phyloP scores from a whole-genome alignment of 1,284 basidiomycete species.

The Leccinum laetum region DNA sequence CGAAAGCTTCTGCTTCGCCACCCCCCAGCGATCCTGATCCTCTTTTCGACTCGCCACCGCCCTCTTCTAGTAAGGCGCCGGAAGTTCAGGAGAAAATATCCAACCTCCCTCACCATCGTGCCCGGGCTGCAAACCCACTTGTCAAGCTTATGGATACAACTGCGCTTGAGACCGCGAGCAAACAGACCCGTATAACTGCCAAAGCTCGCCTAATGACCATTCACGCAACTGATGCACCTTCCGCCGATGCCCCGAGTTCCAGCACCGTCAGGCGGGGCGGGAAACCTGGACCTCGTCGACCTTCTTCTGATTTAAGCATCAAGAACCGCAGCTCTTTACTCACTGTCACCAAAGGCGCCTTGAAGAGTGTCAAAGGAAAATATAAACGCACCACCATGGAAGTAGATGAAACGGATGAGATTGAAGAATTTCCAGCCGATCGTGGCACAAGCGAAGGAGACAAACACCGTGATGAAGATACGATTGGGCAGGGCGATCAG shows the following conservation, averaged over 20 bases:
- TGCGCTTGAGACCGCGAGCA: conserved; percentile 19
- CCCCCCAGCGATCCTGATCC: conserved; percentile 20
- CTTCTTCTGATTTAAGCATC: conserved; percentile 38
- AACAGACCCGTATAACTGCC: conserved; percentile 41
- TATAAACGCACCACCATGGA: conserved; percentile 13
- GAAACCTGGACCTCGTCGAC: conserved; percentile 49
- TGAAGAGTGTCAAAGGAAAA: conserved; percentile 48
- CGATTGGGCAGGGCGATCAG: conserved; percentile 9
- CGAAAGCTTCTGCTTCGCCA: conserved; percentile 16
- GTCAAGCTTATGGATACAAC: conserved; percentile 50
- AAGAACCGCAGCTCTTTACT: conserved; percentile 48
- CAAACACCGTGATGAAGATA: conserved; percentile 21
- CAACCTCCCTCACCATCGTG: conserved; percentile 42
- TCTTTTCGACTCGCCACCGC: conserved; percentile 31
- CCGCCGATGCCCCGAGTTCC: conserved; percentile 13
- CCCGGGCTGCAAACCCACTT: conserved; percentile 48
- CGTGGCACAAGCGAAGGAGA: conserved; percentile 5
- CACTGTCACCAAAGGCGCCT: conserved; percentile 44
- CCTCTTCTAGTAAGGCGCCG: conserved; percentile 3
- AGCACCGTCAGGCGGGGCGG: conserved; percentile 19
- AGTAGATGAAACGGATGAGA: conserved; percentile 19
- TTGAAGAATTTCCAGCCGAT: conserved; percentile 17
- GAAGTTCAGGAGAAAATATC: conserved; percentile 8
- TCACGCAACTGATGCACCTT: conserved; percentile 8
- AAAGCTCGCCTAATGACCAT: conserved; percentile 43